These are phyloP conservation scores for Mycena citricolor DNA, from an alignment of 1,284 basidiomycete species.

Conservation along the genomic window DNA sequence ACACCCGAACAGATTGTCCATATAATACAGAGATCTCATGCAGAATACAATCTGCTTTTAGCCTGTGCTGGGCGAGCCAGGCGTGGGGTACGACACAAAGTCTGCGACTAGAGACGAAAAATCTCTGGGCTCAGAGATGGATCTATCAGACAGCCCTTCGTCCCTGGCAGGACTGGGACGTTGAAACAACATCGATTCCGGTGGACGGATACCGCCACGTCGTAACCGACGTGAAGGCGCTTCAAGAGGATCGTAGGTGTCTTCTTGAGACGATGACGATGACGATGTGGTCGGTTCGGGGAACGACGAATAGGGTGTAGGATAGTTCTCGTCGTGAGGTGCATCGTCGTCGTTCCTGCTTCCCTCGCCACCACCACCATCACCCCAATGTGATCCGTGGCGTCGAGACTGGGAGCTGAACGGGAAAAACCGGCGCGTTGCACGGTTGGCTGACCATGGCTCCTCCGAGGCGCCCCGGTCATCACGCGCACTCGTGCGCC, in stretches of 20 bases:
- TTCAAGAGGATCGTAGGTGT: constrained; percentile 30
- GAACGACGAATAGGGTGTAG: constrained; percentile 20
- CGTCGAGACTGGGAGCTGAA: constrained; percentile 36
- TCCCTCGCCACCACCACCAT: constrained; percentile 21
- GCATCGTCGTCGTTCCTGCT: constrained; percentile 8
- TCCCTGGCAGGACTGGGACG: too few relatives aligned
- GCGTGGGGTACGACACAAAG: too few relatives aligned
- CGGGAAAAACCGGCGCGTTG: constrained; percentile 47
- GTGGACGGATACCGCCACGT: constrained; percentile 57
- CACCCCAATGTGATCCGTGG: constrained; percentile 28
- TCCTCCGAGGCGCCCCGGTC: constrained; percentile 31
- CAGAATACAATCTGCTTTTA: too few relatives aligned
- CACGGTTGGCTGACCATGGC: constrained; percentile 24
- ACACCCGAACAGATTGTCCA: too few relatives aligned
- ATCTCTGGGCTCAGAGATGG: too few relatives aligned
- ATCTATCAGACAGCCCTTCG: too few relatives aligned
- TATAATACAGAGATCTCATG: too few relatives aligned
- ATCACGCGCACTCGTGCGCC: constrained; percentile 42
- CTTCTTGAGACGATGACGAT: constrained; percentile 19
- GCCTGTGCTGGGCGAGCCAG: too few relatives aligned
- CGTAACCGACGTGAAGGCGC: constrained; percentile 49
- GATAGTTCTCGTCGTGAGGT: constrained; percentile 23
- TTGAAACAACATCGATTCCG: constrained; percentile 54
- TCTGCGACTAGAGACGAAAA: too few relatives aligned
- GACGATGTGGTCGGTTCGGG: constrained; percentile 21